Evolutionary conservation across 371 early-diverging fungal species (phyloP), one percentile per base, ranked within the genome.

Genomic region (Apophysomyces ossiformis): DNA sequence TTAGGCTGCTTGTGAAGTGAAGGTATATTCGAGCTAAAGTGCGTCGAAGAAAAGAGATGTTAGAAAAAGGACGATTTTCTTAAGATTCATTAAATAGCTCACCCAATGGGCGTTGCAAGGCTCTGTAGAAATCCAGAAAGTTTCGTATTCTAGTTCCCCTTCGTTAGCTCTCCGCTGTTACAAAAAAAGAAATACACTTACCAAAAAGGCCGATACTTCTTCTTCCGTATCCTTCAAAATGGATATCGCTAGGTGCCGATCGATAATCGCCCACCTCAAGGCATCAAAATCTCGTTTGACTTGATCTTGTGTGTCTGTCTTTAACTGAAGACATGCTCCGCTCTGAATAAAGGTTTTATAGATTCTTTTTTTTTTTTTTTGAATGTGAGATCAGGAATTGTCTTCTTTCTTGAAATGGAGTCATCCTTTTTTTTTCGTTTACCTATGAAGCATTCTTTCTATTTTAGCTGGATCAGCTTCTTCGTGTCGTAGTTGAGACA

Each of bases 141-240:
- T n/a, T 54, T 47, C 3, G n/a, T 54, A 54, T 21, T 61, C 61
- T 35, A 61, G 2, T 26, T 26, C 2, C 32, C 32, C 32, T 26
- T 26, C 32, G 32, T 26, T 26, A 26, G 32, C 32, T 26, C 32
- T 26, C 32, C 32, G 32, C 32, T 26, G 32, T 26, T 2, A 26
- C 32, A 26, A 26, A 26, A 46, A 11, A n/a, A 35, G 16, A 13
- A 16, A 41, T 58, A 61, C 58, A 68, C 46, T 61, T 73, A 73
- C 73, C 60, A 73, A 67, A 59, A 73, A 67, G 65, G 64, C 73
- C 64, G 70, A 36, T n/a, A 69, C 67, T 65, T 73, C 70, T 59
- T 58, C 44, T 63, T 73, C 73, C 50, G 73, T 73, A 39, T 73
- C 73, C 67, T 69, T 65, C 47, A 73, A 12, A 32, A 73, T 73